Base-by-base conservation (phyloP, 1,284 basidiomycete genomes). In the Cryptococcus sp. region DNA sequence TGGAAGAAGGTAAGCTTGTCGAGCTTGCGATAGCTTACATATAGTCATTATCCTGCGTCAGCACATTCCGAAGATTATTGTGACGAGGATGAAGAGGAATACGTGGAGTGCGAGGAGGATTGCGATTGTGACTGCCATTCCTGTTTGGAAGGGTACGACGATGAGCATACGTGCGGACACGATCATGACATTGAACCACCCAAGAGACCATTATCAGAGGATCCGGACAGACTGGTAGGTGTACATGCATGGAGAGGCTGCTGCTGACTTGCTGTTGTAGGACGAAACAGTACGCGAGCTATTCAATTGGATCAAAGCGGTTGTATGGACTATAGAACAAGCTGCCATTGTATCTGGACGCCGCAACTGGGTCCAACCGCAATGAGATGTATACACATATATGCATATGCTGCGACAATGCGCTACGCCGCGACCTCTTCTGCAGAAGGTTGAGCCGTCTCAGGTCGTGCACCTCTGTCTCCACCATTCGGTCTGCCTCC, bases 231-330 rank as follows among this genome's bases (percentile, higher is more conserved):
- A 35, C 64, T 78, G 65, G 74, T 72, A 53, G 60, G 73, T 68
- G 19, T 20, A 31, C 10, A 44, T 6, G 19, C 22, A 22, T 20
- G 17, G n/a, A 20, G n/a, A 5, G 22, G 23, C 11, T 20, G 6
- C 16, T 17, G 23, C 41, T 48, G 10, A 42, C 55, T 51, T 60
- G 19, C 59, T 51, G 35, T 10, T 10, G 16, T 55, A 78, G 75
- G 76, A 79, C 57, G 72, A 76, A 48, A 73, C 75, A 0, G 74
- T 77, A 1, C 61, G 71, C 47, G 76, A 77, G 57, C 65, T 79
- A 25, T 79, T 79, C 71, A 75, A 75, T 58, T 79, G 77, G 77
- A 78, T 79, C 53, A 79, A 79, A 65, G 73, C 75, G 1, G 75
- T 78, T 48, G 75, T 78, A 27, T 79, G 76, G 76, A 76, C 76